Base-by-base conservation (phyloP, 2,329 filamentous ascomycete genomes). In the Laburnicola sp. region DNA sequence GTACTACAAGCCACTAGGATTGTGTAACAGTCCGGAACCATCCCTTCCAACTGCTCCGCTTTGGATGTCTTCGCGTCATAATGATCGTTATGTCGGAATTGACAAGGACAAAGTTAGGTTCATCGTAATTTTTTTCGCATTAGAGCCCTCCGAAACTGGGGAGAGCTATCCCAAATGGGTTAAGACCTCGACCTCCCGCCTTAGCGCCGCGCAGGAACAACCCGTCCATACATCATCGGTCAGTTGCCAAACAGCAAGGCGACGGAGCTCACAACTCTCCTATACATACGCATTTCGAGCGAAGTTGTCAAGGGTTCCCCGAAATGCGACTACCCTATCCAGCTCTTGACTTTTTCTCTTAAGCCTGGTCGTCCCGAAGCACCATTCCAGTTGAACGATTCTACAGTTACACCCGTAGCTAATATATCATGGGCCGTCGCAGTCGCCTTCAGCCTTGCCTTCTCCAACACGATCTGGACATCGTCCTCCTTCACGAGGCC, bases 351-450 rank as follows among this genome's bases (percentile, higher is more conserved):
- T 35, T 62, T 58, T 9, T 65, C 64, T 28, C 50, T 62, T 7
- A 72, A 50, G n/a, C 57, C 37, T 1, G 40, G 35, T 11, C 42
- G 48, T 8, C 50, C 51, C 6, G 42, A 40, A 34, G 53, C 48
- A 2, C 63, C 64, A 51, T 57, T 50, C 70, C 70, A 72, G 2
- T 53, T 57, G 16, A 61, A 62, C 11, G 54, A 57, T 21, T 61
- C 54, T 39, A 54, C 50, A 3, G 46, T 42, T 7, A 58, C 48
- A 11, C 56, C 62, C 1, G 45, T 35, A 21, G 37, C 49, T 23
- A 46, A 26, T 16, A 52, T 45, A 2, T 45, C 9, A 16, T 51
- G 48, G 10, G 48, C 45, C 2, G 40, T 53, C 11, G 45, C 53
- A 26, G 45, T 59, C 4, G 59, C 47, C 22, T 48, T 57, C 35